phyloP scores from a whole-genome alignment of 805 yeast genomes.

The Suhomyces faveliae region DNA sequence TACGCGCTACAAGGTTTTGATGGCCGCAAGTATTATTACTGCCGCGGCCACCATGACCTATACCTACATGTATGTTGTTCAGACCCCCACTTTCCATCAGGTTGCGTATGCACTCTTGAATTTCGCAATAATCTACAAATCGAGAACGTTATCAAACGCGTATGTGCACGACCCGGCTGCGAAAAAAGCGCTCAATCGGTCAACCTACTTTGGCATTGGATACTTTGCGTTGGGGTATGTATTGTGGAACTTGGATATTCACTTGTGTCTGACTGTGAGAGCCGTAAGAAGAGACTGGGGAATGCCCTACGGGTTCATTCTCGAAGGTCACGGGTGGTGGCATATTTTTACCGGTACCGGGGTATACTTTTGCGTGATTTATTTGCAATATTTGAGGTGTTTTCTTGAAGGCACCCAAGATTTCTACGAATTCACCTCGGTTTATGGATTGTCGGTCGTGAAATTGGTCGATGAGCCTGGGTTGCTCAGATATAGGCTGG shows the following conservation, averaged over 20 bases:
- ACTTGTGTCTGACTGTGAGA: constrained; percentile 64
- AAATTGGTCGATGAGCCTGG: constrained; percentile 24
- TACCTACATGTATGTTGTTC: constrained; percentile 60
- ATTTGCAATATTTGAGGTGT: constrained; percentile 70
- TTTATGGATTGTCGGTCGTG: constrained; percentile 41
- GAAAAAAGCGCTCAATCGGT: constrained; percentile 47
- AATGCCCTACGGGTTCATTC: constrained; percentile 77
- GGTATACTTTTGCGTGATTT: constrained; percentile 80
- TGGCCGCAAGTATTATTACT: constrained; percentile 47
- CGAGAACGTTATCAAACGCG: constrained; percentile 49
- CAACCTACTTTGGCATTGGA: constrained; percentile 58
- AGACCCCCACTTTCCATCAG: constrained; percentile 89
- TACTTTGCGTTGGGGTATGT: constrained; percentile 73
- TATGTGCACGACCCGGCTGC: constrained; percentile 53
- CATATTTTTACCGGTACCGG: constrained; percentile 85
- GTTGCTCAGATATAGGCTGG: constrained; percentile 16
- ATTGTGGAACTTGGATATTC: constrained; percentile 88
- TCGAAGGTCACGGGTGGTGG: constrained; percentile 99
- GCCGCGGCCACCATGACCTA: constrained; percentile 65
- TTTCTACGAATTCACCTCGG: constrained; percentile 58
- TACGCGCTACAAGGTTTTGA: constrained; percentile 34
- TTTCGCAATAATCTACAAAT: constrained; percentile 63
- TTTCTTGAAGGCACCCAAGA: constrained; percentile 58
- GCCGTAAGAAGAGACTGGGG: constrained; percentile 63
- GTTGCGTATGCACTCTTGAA: constrained; percentile 78